Evolutionary conservation across 2,329 filamentous ascomycete species (phyloP).

Genomic region (Exophiala phaeomuriformis): DNA sequence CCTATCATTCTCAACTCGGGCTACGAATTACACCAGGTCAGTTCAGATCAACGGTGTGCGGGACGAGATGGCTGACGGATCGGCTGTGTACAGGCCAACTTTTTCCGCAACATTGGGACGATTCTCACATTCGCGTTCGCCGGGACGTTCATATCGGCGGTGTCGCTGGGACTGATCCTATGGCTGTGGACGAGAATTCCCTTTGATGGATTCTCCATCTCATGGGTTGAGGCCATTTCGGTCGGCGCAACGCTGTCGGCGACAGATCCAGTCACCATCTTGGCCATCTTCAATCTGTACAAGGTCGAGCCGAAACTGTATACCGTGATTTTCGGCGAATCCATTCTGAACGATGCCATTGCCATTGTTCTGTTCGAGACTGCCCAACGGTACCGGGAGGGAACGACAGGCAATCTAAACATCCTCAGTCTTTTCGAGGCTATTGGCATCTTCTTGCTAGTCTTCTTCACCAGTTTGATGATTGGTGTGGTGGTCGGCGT

Average conservation of each 20-base stretch:
- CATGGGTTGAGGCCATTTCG: slow-evolving; percentile 91
- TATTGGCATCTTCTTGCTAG: slow-evolving; percentile 86
- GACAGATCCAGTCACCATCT: slow-evolving; percentile 93
- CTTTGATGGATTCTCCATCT: slow-evolving; percentile 75
- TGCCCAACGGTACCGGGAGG: slow-evolving; percentile 82
- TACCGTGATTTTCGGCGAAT: slow-evolving; percentile 97
- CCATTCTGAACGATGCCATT: slow-evolving; percentile 95
- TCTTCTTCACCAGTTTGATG: slow-evolving; percentile 89
- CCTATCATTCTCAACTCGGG: slow-evolving; percentile 96
- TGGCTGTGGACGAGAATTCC: slow-evolving; percentile 85
- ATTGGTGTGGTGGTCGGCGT: slow-evolving; percentile 86
- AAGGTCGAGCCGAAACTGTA: slow-evolving; percentile 98
- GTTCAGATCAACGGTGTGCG: slow-evolving; percentile 15
- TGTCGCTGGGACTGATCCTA: slow-evolving; percentile 84
- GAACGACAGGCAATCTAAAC: slow-evolving; percentile 62
- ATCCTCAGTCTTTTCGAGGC: slow-evolving; percentile 81
- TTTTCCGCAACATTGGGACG: slow-evolving; percentile 95
- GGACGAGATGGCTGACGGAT: neutral
- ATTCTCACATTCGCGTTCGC: slow-evolving; percentile 97
- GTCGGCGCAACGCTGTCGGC: slow-evolving; percentile 94
- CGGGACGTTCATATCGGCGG: slow-evolving; percentile 90
- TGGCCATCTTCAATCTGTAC: slow-evolving; percentile 98
- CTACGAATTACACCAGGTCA: slow-evolving; percentile 84
- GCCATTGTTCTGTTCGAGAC: slow-evolving; percentile 98
- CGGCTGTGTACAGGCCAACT: slow-evolving; percentile 59